These are phyloP conservation scores for Hirschioporus abietinus DNA, from an alignment of 768 basidiomycete genomes.

Conservation along the genomic window DNA sequence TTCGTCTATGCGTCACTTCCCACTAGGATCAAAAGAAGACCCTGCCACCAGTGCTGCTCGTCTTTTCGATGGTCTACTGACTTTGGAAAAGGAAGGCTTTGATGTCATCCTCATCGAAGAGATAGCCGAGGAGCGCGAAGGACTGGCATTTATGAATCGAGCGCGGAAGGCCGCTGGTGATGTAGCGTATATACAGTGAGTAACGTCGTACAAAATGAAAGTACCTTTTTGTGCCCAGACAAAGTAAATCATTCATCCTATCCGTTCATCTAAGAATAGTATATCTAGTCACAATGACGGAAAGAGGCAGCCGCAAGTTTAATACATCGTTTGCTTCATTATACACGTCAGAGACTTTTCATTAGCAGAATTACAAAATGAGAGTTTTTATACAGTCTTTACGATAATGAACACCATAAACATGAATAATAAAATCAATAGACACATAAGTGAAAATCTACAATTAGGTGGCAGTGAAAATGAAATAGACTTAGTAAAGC, in stretches of 20 bases:
- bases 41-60: constrained; percentile 70
- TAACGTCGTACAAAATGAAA: background rate
- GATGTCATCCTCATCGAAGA: constrained; percentile 85
- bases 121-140: constrained; percentile 72
- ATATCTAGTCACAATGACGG: too few relatives aligned
- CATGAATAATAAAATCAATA: too few relatives aligned
- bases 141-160: constrained; percentile 93
- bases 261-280: background rate
- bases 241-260: background rate
- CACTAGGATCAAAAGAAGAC: constrained; percentile 42
- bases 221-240: background rate
- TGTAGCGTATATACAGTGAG: constrained; percentile 4
- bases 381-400: too few relatives aligned
- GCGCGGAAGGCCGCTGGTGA: constrained; percentile 84
- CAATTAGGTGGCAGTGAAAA: too few relatives aligned
- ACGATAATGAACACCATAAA: too few relatives aligned
- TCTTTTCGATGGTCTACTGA: constrained; percentile 83
- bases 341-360: too few relatives aligned
- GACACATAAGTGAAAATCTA: too few relatives aligned
- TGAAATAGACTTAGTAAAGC: too few relatives aligned
- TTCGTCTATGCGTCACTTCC: constrained; percentile 47
- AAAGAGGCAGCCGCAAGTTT: too few relatives aligned
- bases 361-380: too few relatives aligned
- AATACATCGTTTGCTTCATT: too few relatives aligned
- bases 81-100: constrained; percentile 70